Conservation (phyloP, 306 rosid genomes). For the Vigna unguiculata region DNA sequence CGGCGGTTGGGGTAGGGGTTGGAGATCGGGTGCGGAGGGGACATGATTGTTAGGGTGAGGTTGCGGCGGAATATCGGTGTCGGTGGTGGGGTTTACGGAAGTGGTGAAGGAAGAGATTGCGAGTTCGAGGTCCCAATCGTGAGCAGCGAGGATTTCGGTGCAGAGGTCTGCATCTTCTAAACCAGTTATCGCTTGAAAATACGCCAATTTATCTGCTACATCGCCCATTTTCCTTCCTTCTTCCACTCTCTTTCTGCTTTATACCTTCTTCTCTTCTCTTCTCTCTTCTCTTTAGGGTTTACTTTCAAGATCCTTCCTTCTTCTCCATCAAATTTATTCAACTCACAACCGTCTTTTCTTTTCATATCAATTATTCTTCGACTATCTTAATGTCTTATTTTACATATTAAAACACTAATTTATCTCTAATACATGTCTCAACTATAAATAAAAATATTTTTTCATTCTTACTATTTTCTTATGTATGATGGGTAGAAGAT, state of each 20-base stretch:
- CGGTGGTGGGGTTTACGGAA: neutral
- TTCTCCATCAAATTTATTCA: neutral
- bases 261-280: neutral
- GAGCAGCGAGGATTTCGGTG: constrained; percentile 84
- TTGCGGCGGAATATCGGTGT: neutral
- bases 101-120: constrained; percentile 84
- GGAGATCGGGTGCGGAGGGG: constrained; percentile 16
- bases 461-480: no score
- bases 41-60: neutral
- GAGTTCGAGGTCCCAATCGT: constrained; percentile 95
- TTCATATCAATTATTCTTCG: no score
- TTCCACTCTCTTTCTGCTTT: neutral
- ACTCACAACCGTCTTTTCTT: neutral
- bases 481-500: no score
- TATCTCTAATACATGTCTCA: no score
- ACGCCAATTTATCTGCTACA: constrained; percentile 72
- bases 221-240: constrained; percentile 62
- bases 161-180: constrained; percentile 88
- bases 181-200: constrained; percentile 94
- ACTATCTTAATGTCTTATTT: no score
- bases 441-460: no score
- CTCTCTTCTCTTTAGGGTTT: neutral
- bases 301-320: neutral
- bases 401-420: no score
- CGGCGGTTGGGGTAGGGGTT: constrained; percentile 30